Percentiles rank a stretch among this genome's conserved stretches.
These are phyloP conservation scores for Darksidea phi DNA, from an alignment of 495 filamentous ascomycete genomes.

Conservation along the genomic window DNA sequence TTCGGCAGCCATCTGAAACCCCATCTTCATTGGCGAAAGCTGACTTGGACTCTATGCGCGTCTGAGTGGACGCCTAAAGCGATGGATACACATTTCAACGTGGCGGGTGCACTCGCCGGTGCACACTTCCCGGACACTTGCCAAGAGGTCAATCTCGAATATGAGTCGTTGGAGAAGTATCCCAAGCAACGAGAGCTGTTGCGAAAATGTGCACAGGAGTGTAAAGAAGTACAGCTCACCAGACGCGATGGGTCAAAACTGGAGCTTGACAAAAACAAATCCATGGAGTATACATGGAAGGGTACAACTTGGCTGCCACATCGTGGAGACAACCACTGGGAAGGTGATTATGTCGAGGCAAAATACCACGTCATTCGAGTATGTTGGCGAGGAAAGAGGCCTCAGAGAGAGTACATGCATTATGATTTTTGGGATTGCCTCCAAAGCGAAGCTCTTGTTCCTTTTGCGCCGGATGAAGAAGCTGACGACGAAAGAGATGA, in stretches of 20 bases:
- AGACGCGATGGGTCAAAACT: neutral
- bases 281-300: neutral
- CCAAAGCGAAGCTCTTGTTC: neutral
- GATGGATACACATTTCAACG: neutral
- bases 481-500: no score
- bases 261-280: neutral
- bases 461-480: no score
- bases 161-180: neutral
- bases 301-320: neutral
- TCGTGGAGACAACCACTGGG: neutral
- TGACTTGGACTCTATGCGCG: neutral
- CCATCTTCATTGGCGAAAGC: neutral
- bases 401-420: conserved; percentile 2
- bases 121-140: neutral
- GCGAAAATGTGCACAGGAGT: neutral
- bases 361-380: neutral
- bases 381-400: neutral
- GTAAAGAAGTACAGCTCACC: neutral
- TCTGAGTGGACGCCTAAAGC: neutral
- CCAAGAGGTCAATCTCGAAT: conserved; percentile 8
- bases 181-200: neutral
- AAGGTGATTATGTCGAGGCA: neutral
- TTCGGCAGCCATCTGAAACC: neutral
- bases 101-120: neutral
- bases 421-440: conserved; percentile 2